These are phyloP conservation scores for Trypanosomatidae sp. DNA, from an alignment of 208 protist genomes.

Conservation along the genomic window DNA sequence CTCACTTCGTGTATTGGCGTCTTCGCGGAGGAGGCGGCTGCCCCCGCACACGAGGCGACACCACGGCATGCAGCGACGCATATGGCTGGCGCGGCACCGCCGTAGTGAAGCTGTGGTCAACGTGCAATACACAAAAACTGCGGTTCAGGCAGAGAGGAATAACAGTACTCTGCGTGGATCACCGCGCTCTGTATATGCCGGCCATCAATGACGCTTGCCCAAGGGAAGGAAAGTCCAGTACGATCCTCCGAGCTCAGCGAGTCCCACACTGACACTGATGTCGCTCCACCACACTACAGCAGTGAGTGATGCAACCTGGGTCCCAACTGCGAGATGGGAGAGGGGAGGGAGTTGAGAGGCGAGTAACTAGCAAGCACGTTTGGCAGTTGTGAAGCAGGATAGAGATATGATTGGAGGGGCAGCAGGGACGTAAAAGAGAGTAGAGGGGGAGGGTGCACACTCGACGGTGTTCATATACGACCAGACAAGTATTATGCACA, in stretches of 20 bases:
- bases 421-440: neutral
- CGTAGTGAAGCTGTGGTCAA: no score
- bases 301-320: neutral
- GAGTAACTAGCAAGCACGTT: no score
- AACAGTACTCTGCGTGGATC: neutral
- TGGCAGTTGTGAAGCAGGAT: neutral
- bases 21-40: conserved; percentile 5
- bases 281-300: neutral
- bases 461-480: neutral
- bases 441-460: neutral
- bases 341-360: neutral
- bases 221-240: neutral
- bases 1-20: neutral
- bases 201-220: no score
- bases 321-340: neutral
- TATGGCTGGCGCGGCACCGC: neutral
- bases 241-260: neutral
- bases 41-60: conserved; percentile 13
- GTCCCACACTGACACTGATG: neutral
- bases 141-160: neutral
- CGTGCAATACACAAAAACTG: neutral
- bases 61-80: conserved; percentile 1
- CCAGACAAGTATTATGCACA: neutral
- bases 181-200: neutral
- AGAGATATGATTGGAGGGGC: neutral